These are phyloP conservation scores for Heritiera fomes DNA, from an alignment of 345 rosid genomes.

Conservation along the genomic window DNA sequence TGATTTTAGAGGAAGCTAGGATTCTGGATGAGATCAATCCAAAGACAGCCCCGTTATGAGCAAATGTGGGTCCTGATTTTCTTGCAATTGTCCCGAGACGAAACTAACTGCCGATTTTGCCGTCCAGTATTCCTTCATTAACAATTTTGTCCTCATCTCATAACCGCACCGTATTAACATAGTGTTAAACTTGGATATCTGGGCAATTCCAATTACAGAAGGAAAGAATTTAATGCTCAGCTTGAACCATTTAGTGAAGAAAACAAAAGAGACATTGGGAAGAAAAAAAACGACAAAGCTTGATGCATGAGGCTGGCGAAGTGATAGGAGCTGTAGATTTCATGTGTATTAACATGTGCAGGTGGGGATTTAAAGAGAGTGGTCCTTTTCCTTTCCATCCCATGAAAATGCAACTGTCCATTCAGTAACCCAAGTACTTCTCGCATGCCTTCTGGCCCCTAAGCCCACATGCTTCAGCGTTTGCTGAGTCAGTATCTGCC, in stretches of 20 bases:
- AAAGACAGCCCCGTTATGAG: neutral
- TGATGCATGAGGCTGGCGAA: constrained; percentile 10
- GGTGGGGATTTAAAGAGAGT: neutral
- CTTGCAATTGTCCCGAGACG: neutral
- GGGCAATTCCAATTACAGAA: neutral
- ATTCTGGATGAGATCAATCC: neutral
- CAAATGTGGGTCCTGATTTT: neutral
- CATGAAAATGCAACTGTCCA: neutral
- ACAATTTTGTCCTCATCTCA: neutral
- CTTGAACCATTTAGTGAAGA: neutral
- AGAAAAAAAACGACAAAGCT: neutral
- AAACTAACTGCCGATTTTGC: neutral
- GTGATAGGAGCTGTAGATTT: neutral
- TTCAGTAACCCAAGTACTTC: constrained; percentile 1
- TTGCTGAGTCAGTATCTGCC: neutral
- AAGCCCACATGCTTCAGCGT: constrained; percentile 29
- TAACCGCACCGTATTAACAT: neutral
- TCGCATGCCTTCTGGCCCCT: constrained; percentile 32
- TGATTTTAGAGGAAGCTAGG: neutral
- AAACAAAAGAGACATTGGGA: neutral
- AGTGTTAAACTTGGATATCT: neutral
- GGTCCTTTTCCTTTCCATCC: neutral
- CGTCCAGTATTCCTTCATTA: neutral
- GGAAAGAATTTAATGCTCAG: neutral
- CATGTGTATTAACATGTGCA: neutral